Percentiles rank a stretch among this genome's conserved stretches.
Evolutionary conservation across 192 early-diverging fungal species (phyloP).

Genomic region (Podila verticillata): DNA sequence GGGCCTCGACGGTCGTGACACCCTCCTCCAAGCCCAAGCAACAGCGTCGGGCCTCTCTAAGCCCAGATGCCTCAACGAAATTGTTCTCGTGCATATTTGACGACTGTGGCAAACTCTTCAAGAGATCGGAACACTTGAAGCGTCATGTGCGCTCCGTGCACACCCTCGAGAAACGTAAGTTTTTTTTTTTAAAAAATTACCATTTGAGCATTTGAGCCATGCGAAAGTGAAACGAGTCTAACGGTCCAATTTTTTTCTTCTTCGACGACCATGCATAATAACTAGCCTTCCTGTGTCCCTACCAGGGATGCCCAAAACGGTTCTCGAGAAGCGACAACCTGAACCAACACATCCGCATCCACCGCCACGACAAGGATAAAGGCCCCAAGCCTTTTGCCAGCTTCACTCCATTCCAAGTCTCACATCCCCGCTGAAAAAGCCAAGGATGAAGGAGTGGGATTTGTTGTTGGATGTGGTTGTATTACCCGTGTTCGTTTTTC

Average conservation of each 20-base stretch:
- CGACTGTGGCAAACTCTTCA: slow-evolving; percentile 65
- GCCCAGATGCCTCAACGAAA: slow-evolving; percentile 18
- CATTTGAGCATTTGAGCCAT: background rate
- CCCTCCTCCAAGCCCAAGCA: slow-evolving; percentile 3
- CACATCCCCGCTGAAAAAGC: background rate
- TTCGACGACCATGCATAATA: background rate
- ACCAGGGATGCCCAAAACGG: slow-evolving; percentile 57
- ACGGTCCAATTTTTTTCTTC: background rate
- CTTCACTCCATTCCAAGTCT: slow-evolving; percentile 19
- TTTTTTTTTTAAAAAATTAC: background rate
- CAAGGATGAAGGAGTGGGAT: too few relatives aligned
- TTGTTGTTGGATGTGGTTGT: background rate
- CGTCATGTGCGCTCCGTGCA: slow-evolving; percentile 67
- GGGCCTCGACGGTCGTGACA: background rate
- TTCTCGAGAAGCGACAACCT: slow-evolving; percentile 67
- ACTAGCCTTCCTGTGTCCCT: slow-evolving; percentile 59
- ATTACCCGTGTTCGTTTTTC: too few relatives aligned
- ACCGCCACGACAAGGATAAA: slow-evolving; percentile 51
- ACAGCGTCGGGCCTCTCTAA: slow-evolving; percentile 26
- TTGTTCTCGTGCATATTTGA: slow-evolving; percentile 48
- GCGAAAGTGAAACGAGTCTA: background rate
- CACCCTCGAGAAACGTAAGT: slow-evolving; percentile 69
- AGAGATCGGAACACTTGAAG: slow-evolving; percentile 68
- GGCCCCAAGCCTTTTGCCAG: slow-evolving; percentile 13
- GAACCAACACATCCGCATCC: slow-evolving; percentile 64